Evolutionary conservation across 495 filamentous ascomycete genomes (phyloP), one percentile per base, ranked within the genome.

Genomic region (Neurospora sp.): DNA sequence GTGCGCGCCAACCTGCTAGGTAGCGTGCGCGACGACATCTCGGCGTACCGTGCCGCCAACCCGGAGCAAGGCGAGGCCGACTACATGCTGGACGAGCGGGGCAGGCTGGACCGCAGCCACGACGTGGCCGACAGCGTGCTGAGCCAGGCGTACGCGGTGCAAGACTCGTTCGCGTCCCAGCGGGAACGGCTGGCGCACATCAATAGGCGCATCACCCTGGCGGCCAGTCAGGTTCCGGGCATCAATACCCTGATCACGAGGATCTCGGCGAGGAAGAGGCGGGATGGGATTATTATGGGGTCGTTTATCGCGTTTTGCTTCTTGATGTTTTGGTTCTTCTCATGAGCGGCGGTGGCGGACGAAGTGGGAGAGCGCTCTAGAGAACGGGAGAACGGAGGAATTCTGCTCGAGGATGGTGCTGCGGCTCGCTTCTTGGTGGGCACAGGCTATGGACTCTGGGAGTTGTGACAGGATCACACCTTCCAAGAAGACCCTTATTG

Each of bases 91-190:
- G 92, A 93, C 76, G 96, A 99, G 88, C 88, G 96, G 38, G 81
- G 84, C 69, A 87, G 90, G 72, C 88, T 99, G 77, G 96, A 99
- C 75, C 88, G 91, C 77, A 94, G 92, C 77, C 91, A 98, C 78
- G 91, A 89, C 70, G 87, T 96, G 82, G 92, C 92, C 46, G 96
- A 99, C 79, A 91, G 89, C 71, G 94, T 99, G 53, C 84, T 99
- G 73, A 95, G 92, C 82, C 96, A 98, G 86, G 96, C 96, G 37
- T 98, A 99, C 84, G 94, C 95, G 27, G 94, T 98, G 71, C 96
- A 97, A 80, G 93, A 98, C 84, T 92, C 86, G 76, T 98, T 99
- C 80, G 88, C 88, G 16, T 73, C 92, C 68, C 96, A 99, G 86
- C 84, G 94, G 37, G 94, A 97, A 85, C 92, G 89, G 53, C 83